Conservation (phyloP, 164 flowering plant genomes). For the Hamamelis virginiana region DNA sequence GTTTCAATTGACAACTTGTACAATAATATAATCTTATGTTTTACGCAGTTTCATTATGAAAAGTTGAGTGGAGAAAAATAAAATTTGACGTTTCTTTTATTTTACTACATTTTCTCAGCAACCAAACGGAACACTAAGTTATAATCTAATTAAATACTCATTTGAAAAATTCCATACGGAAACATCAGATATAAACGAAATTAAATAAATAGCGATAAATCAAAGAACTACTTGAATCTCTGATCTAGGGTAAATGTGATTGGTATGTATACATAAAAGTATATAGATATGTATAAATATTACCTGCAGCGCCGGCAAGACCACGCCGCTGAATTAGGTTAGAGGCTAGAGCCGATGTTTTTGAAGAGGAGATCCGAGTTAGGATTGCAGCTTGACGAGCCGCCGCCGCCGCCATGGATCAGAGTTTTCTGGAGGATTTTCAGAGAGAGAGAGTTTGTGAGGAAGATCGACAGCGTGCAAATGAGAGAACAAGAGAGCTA, state of each 20-base stretch:
- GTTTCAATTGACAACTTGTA: not conserved
- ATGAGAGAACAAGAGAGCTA: no score
- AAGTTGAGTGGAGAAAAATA: not conserved
- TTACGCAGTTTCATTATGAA: not conserved
- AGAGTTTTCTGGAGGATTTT: not conserved
- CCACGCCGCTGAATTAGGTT: conserved; percentile 45
- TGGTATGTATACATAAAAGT: not conserved
- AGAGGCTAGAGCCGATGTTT: conserved; percentile 15
- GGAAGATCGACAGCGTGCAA: not conserved
- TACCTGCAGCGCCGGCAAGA: conserved; percentile 58
- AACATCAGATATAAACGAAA: no score
- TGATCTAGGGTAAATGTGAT: not conserved
- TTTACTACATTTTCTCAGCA: not conserved
- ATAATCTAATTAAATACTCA: no score
- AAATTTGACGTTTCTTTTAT: not conserved
- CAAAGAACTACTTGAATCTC: not conserved
- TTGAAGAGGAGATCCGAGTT: conserved; percentile 23
- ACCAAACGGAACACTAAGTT: not conserved
- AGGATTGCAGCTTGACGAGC: conserved; percentile 27
- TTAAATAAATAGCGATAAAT: not conserved
- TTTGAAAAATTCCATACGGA: no score
- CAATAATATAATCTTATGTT: no score
- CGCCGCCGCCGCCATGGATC: conserved; percentile 30
- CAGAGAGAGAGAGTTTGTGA: conserved; percentile 9
- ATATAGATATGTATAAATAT: not conserved